Base-by-base conservation (phyloP, 805 yeast species). In the Wickerhamiella sorbophila region DNA sequence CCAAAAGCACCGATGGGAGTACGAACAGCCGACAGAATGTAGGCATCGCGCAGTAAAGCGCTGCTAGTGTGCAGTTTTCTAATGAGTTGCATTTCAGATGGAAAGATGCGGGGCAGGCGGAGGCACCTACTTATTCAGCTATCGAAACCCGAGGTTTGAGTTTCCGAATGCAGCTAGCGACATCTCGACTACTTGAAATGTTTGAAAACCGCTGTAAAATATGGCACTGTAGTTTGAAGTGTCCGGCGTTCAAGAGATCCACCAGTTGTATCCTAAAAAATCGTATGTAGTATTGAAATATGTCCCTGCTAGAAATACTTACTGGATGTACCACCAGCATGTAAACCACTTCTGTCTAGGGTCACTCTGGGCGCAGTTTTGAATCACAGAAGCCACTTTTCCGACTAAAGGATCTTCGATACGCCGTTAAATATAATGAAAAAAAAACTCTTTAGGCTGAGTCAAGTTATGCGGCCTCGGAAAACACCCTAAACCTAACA, bases 1-100 rank as follows among this genome's bases (percentile, higher is more conserved):
- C 79, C 86, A 70, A 88, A 85, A 21, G 93, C 77, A 29, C 97
- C 97, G 52, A 87, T 75, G 53, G 97, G 96, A 12, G 97, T 88
- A 71, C 97, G 79, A 40, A 91, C 78, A 39, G 83, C 74, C 24
- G 94, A 67, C 37, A 87, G 93, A 56, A 88, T 82, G 65, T 86
- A 87, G 12, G 38, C 38, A 16, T 16, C 33, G 18, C 18, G 15
- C 18, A 12, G 15, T 9, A 31, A 16, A 8, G 33, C 33, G 6
- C 29, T 6, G 12, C 29, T 24, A 12, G 29, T 24, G 29, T 24
- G 29, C 6, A 24, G 6, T 24, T 24, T 24, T 24, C 29, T 24
- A 12, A 12, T 12, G 12, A 24, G 12, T 24, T 24, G 29, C 29
- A 24, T 24, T 24, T 6, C 12, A 12, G 29, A 24, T 8, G 29